Conservation (phyloP, 192 early-diverging fungal species). For the Coemansia sp. region DNA sequence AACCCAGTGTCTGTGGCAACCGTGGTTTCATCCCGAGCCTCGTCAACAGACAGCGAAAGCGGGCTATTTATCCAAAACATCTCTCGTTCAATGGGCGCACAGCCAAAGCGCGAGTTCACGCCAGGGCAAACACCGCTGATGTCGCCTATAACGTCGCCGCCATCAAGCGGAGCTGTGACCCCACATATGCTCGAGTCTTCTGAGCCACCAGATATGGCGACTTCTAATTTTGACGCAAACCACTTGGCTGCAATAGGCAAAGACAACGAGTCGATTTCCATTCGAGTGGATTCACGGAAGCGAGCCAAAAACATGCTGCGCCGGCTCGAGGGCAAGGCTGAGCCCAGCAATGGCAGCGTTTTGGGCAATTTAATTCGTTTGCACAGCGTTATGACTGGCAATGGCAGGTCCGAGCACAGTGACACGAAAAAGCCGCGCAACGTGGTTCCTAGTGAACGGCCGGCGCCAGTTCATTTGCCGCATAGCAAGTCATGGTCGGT, state of each 20-base stretch:
- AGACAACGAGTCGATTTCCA: conserved; percentile 24
- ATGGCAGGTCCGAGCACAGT: not conserved
- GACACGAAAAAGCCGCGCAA: not conserved
- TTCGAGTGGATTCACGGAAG: conserved; percentile 28
- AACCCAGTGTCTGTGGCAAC: conserved; percentile 13
- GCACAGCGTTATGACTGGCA: conserved; percentile 15
- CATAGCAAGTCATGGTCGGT: conserved; percentile 9
- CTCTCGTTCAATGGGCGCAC: not conserved
- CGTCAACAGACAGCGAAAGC: not conserved
- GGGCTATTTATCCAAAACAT: conserved; percentile 11
- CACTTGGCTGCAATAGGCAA: conserved; percentile 25
- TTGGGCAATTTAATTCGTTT: conserved; percentile 33
- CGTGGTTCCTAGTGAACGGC: not conserved
- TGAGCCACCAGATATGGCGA: not conserved
- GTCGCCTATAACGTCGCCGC: not conserved
- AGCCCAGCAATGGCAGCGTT: conserved; percentile 12
- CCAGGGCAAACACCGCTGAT: not conserved
- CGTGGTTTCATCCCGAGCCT: not conserved
- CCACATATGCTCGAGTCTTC: conserved; percentile 1
- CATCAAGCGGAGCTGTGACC: not conserved
- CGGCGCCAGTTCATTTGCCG: not conserved
- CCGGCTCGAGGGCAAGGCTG: conserved; percentile 20
- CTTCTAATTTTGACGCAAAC: conserved; percentile 40
- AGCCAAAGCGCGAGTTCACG: not conserved
- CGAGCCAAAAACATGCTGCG: conserved; percentile 21